Conservation (phyloP, 257 asterid species). For the Pogostemon cablin region DNA sequence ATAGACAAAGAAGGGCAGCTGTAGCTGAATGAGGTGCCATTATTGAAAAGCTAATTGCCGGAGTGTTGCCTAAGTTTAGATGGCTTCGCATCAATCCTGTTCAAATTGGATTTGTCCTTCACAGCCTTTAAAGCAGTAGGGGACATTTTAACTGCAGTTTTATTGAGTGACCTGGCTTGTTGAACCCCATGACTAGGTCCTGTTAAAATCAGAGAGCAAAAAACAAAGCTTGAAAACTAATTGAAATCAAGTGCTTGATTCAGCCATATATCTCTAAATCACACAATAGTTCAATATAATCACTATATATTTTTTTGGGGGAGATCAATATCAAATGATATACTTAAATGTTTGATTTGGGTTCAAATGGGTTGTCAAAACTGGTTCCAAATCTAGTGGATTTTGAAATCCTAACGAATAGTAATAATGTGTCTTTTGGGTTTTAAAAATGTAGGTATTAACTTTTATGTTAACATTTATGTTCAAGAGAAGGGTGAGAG, state of each 20-base stretch:
- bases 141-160: slow-evolving; percentile 51
- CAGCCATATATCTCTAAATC: background rate
- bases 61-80: slow-evolving; percentile 39
- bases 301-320: background rate
- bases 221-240: slow-evolving; percentile 10
- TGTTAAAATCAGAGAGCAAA: slow-evolving; percentile 39
- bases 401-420: too few species aligned
- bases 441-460: too few species aligned
- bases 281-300: background rate
- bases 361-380: too few species aligned
- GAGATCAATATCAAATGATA: background rate
- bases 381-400: too few species aligned
- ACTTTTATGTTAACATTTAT: too few species aligned
- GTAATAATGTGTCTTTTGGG: too few species aligned
- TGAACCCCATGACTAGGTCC: slow-evolving; percentile 58
- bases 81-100: slow-evolving; percentile 45
- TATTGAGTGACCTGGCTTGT: slow-evolving; percentile 46
- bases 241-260: background rate
- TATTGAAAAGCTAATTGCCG: slow-evolving; percentile 39
- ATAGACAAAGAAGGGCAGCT: slow-evolving; percentile 50
- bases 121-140: slow-evolving; percentile 45
- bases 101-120: slow-evolving; percentile 49
- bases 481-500: too few species aligned
- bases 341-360: background rate
- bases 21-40: slow-evolving; percentile 34